Conservation (phyloP, 208 protist species). For the Vickermania spadyakhi region DNA sequence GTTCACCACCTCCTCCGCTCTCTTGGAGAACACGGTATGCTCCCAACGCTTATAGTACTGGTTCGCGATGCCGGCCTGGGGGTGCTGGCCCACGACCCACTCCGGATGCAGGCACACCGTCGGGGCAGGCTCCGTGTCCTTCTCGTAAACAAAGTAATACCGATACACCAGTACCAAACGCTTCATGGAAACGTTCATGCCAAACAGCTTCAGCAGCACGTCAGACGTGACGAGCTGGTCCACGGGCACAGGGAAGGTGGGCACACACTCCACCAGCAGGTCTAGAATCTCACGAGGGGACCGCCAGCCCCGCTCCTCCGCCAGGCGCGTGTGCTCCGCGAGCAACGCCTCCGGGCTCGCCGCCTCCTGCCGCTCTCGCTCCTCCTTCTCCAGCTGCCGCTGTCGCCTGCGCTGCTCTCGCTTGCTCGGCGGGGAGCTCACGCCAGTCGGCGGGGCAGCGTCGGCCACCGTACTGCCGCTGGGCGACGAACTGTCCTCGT, state of each 20-base stretch:
- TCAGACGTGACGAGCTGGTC: constrained; percentile 40
- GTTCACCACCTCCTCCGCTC: neutral
- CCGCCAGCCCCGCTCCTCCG: constrained; percentile 36
- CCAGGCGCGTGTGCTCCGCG: constrained; percentile 47
- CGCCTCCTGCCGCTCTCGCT: neutral
- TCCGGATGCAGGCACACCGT: neutral
- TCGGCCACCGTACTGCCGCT: neutral
- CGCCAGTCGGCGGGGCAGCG: neutral
- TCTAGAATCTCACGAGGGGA: constrained; percentile 63
- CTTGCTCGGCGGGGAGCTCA: neutral
- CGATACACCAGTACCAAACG: neutral
- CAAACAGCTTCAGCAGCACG: constrained; percentile 17
- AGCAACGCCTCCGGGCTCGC: constrained; percentile 25
- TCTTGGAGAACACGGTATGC: neutral
- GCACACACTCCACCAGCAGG: constrained; percentile 74
- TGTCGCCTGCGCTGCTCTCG: neutral
- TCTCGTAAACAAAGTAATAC: neutral
- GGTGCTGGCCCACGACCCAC: neutral
- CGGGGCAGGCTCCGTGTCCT: neutral
- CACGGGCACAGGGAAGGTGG: constrained; percentile 58
- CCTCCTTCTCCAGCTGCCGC: too few species aligned
- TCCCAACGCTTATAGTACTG: neutral
- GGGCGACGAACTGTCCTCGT: constrained; percentile 4
- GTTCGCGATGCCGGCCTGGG: neutral
- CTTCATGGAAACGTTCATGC: neutral